Evolutionary conservation across 139 green algal genomes (phyloP).

Genomic region (Picochlorum sp.): DNA sequence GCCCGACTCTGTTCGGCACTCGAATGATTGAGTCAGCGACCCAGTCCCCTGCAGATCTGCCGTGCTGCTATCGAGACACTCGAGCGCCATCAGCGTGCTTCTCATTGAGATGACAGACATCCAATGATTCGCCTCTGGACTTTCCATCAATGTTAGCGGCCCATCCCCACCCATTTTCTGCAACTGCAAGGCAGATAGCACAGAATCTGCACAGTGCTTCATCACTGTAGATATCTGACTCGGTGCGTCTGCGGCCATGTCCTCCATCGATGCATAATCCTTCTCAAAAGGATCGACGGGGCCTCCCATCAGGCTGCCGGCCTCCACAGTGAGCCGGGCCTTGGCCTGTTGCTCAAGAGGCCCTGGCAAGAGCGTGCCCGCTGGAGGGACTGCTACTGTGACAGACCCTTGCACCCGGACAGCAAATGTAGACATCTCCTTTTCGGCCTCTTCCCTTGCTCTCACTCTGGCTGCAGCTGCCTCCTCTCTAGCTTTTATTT

Average conservation of each 20-base stretch:
- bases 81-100: neutral
- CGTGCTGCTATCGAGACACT: neutral
- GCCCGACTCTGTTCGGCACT: slow-evolving; percentile 38
- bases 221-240: slow-evolving; percentile 5
- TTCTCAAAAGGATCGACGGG: neutral
- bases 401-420: slow-evolving; percentile 26
- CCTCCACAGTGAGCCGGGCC: slow-evolving; percentile 2
- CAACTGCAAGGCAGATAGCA: slow-evolving; percentile 27
- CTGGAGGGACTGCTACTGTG: slow-evolving; percentile 13
- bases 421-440: slow-evolving; percentile 26
- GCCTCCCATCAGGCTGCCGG: slow-evolving; percentile 16
- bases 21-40: neutral
- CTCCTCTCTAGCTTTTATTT: slow-evolving; percentile 17
- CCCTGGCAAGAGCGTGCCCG: slow-evolving; percentile 21
- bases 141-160: slow-evolving; percentile 34
- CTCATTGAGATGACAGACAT: slow-evolving; percentile 6
- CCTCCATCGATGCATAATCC: slow-evolving; percentile 11
- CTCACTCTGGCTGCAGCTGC: slow-evolving; percentile 8
- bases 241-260: slow-evolving; percentile 5
- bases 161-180: slow-evolving; percentile 39
- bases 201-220: slow-evolving; percentile 6
- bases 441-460: slow-evolving; percentile 19
- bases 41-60: neutral
- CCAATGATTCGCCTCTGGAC: slow-evolving; percentile 38
- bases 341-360: slow-evolving; percentile 17